Evolutionary conservation across 2,329 filamentous ascomycete genomes (phyloP), one percentile per base, ranked within the genome.

Genomic region (Cladophialophora exuberans): DNA sequence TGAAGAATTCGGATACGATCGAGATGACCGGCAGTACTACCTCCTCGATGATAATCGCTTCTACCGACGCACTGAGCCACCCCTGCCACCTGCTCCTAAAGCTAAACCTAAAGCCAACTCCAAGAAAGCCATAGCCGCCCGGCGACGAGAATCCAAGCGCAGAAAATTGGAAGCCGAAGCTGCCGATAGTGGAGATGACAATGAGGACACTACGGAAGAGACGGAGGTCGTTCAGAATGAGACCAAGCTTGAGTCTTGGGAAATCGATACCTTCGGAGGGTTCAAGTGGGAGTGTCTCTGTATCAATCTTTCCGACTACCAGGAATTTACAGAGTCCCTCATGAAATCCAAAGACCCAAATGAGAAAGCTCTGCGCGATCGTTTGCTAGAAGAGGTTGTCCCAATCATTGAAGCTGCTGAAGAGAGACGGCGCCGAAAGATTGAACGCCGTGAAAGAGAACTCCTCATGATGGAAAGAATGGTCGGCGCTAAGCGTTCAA

Each of bases 31-130:
- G 31, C 86, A 85, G 30, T 96, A 97, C 69, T 96, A 88, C 67
- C 86, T 97, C 2, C 81, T 99, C 3, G 93, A 97, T 65, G 94
- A 99, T 69, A 95, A 97, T 65, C 84, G 94, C 59, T 78, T 99
- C 36, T 99, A 99, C 70, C 88, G 92, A 52, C 80, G 88, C 58
- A 90, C 89, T n/a, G 89, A 96, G 56, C 81, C 87, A 22, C 83
- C 84, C 1, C 78, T 83, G 1, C 81, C 84, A 5, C 72, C 82
- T 11, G 48, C 59, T 11, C 73, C 79, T 4, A 74, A 78, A n/a
- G 71, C 80, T 22, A 87, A 87, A 67, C 77, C 83, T 1, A 82
- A 87, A 79, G 71, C 77, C 4, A 89, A 85, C 65, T 83, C 81
- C 22, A 86, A 85, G 64, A 87, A 84, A 63, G 79, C 80, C 4